Evolutionary conservation across 1,284 basidiomycete genomes (phyloP).

Genomic region (Jaminaea rosea): DNA sequence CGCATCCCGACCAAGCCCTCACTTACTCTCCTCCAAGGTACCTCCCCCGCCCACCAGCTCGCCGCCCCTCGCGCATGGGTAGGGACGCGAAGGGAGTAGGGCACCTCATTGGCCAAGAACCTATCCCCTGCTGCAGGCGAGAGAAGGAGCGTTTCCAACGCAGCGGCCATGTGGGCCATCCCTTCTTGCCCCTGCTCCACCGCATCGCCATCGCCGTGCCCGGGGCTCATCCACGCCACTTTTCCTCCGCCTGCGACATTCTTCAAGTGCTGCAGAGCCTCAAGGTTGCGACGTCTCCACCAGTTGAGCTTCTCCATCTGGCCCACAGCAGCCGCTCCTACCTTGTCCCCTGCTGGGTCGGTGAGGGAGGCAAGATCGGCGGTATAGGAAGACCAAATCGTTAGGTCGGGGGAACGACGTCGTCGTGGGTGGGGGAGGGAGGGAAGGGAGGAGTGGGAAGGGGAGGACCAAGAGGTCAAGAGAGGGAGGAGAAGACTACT

Average conservation of each 20-base stretch:
- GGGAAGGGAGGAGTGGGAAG: neutral
- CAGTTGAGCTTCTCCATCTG: neutral
- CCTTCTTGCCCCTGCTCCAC: neutral
- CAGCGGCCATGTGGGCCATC: neutral
- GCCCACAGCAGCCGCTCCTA: neutral
- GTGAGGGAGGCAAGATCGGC: neutral
- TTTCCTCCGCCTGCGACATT: neutral
- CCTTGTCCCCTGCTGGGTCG: neutral
- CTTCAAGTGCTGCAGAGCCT: neutral
- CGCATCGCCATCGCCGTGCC: neutral
- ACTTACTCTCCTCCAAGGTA: slow-evolving; percentile 40
- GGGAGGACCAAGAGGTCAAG: neutral
- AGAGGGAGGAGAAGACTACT: neutral
- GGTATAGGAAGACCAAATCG: neutral
- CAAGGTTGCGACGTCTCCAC: neutral
- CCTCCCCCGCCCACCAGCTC: neutral
- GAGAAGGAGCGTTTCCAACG: neutral
- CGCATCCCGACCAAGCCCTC: slow-evolving; percentile 3
- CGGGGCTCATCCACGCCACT: neutral
- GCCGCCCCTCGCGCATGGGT: neutral
- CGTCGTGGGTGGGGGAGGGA: neutral
- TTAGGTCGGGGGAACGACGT: neutral
- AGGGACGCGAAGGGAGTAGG: neutral
- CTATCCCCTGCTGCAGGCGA: neutral
- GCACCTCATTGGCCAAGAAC: neutral